Evolutionary conservation across 352 stramenopile genomes (phyloP).

Genomic region (Peronospora belbahrii): DNA sequence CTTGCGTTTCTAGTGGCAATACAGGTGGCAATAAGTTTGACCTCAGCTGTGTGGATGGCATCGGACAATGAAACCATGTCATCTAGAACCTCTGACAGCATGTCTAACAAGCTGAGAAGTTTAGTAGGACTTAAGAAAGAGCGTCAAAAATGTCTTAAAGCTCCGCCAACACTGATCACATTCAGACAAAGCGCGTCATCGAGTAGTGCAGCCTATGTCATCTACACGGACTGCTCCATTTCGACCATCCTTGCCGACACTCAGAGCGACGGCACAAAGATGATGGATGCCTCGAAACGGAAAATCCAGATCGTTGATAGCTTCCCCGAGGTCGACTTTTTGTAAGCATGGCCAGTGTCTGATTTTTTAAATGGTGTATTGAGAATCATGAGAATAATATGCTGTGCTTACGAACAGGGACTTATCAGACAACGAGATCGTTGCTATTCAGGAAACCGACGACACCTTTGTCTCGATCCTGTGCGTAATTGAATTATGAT

Average conservation of each 20-base stretch:
- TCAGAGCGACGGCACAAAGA: constrained; percentile 20
- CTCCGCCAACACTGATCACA: constrained; percentile 15
- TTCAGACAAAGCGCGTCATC: constrained; percentile 23
- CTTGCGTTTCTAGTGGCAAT: constrained; percentile 6
- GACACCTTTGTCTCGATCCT: constrained; percentile 10
- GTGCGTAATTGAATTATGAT: constrained; percentile 7
- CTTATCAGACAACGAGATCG: constrained; percentile 21
- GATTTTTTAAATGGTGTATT: not conserved
- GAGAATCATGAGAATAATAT: not conserved
- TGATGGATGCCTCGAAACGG: constrained; percentile 25
- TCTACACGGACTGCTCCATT: constrained; percentile 27
- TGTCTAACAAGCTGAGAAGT: constrained; percentile 7
- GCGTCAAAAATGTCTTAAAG: constrained; percentile 20
- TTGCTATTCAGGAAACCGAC: constrained; percentile 5
- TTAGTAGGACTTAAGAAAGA: constrained; percentile 19
- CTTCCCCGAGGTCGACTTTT: constrained; percentile 21
- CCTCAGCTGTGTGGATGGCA: not conserved
- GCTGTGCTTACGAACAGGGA: constrained; percentile 10
- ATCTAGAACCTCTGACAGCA: constrained; percentile 6
- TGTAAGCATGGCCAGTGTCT: constrained; percentile 10
- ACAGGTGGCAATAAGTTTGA: constrained; percentile 2
- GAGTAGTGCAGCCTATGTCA: constrained; percentile 19
- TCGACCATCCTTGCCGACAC: constrained; percentile 17
- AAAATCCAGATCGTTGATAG: constrained; percentile 18
- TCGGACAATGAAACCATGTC: not conserved